Conservation (phyloP, 768 basidiomycete species). For the Hericium coralloides region DNA sequence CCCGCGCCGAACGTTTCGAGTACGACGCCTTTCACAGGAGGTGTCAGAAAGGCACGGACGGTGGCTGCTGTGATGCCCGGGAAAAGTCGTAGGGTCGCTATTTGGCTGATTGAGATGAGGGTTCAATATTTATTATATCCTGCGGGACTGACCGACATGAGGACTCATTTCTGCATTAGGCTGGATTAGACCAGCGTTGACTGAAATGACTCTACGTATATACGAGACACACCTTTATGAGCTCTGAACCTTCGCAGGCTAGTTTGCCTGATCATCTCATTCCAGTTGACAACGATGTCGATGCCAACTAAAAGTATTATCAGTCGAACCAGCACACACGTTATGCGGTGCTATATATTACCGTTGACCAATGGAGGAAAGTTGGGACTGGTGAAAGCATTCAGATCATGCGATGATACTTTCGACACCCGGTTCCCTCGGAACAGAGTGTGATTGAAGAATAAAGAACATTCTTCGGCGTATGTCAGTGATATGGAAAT, state of each 20-base stretch:
- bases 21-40: conserved; percentile 73
- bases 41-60: conserved; percentile 64
- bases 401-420: conserved; percentile 71
- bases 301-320: conserved; percentile 57
- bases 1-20: conserved; percentile 91
- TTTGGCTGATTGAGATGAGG: conserved; percentile 1
- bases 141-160: conserved; percentile 55
- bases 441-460: conserved; percentile 84
- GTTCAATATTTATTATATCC: neutral
- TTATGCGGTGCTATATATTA: conserved; percentile 15
- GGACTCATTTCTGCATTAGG: conserved; percentile 61
- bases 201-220: neutral
- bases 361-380: conserved; percentile 78
- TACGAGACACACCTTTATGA: conserved; percentile 50
- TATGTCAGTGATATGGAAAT: neutral
- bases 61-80: conserved; percentile 77
- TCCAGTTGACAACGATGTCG: conserved; percentile 86
- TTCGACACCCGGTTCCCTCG: conserved; percentile 84
- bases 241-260: conserved; percentile 69
- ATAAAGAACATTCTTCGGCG: conserved; percentile 67
- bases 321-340: neutral
- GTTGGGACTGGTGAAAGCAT: conserved; percentile 81
- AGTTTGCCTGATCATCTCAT: conserved; percentile 76
- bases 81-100: conserved; percentile 77
- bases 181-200: neutral